phyloP scores from a whole-genome alignment of 139 green algal genomes.

The Axilococcus clingmanii region DNA sequence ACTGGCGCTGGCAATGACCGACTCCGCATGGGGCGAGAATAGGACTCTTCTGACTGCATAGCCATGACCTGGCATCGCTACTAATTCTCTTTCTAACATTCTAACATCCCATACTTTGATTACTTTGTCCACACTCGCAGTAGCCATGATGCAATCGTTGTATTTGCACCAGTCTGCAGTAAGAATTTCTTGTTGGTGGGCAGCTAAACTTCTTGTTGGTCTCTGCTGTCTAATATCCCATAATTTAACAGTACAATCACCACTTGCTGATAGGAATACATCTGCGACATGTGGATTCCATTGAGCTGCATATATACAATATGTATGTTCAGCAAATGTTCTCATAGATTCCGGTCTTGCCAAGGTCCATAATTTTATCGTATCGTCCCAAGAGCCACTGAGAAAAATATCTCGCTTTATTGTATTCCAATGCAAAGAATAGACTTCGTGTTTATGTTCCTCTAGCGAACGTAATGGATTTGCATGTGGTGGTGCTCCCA shows the following conservation, averaged over 20 bases:
- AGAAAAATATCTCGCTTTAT: slow-evolving; percentile 79
- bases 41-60: slow-evolving; percentile 56
- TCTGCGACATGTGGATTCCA: slow-evolving; percentile 77
- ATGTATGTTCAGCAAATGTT: slow-evolving; percentile 82
- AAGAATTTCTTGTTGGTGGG: slow-evolving; percentile 72
- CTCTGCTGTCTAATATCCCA: slow-evolving; percentile 77
- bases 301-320: slow-evolving; percentile 91
- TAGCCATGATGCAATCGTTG: slow-evolving; percentile 88
- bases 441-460: slow-evolving; percentile 87
- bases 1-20: slow-evolving; percentile 61
- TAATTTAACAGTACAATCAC: slow-evolving; percentile 74
- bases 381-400: slow-evolving; percentile 89
- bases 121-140: slow-evolving; percentile 86
- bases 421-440: slow-evolving; percentile 83
- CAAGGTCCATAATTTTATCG: slow-evolving; percentile 88
- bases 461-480: slow-evolving; percentile 81
- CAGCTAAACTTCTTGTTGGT: slow-evolving; percentile 69
- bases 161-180: slow-evolving; percentile 93
- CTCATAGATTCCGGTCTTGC: slow-evolving; percentile 34
- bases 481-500: slow-evolving; percentile 53
- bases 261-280: slow-evolving; percentile 70
- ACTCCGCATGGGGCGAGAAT: slow-evolving; percentile 77
- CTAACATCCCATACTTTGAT: slow-evolving; percentile 86
- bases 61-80: slow-evolving; percentile 66
- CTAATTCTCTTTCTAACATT: slow-evolving; percentile 44